Evolutionary conservation across 2,329 filamentous ascomycete species (phyloP), one percentile per base, ranked within the genome.

Genomic region (Colletotrichum viniferum): DNA sequence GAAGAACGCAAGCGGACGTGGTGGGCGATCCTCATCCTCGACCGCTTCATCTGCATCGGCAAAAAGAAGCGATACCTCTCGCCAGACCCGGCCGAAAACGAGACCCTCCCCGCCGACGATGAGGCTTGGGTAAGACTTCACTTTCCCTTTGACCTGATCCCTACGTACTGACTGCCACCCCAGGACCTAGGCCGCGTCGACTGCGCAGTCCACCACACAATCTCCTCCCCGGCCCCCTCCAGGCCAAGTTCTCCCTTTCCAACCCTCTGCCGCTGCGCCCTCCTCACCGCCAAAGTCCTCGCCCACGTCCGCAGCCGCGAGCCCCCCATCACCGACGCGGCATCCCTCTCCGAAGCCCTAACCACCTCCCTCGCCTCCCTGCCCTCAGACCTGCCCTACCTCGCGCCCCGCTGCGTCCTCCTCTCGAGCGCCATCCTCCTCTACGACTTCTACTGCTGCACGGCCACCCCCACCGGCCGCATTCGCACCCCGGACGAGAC

Each of bases 1-100:
- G 88, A 90, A 79, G 87, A 89, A 77, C 80, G 87, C 28, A 80
- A 83, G 28, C 78, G 88, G 60, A 84, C 86, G 0, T 89, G 87
- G 87, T 90, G 88, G 88, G 86, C 82, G 36, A 84, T 88, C 13
- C 83, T 88, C 67, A 80, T 88, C 21, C 80, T 88, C 8, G 88
- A 90, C 56, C 71, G 71, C 43, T 34, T 76, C 66, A 67, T 76
- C 55, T 76, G 58, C 55, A 34, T 73, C 4, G 74, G 74, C 58
- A 76, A 66, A 32, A 68, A 80, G 69, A 78, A 74, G 28, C 77
- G 78, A 5, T 80, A 78, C 38, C 32, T 77, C n/a, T 55, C 77
- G 16, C 73, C 77, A 1, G 78, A 79, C 5, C 79, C 80, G 3
- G 52, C 67, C 3, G 78, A 78, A 1, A 76, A 76, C 26, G 79